phyloP scores from a whole-genome alignment of 2,329 filamentous ascomycete genomes.

The Diaporthe aspalathi region DNA sequence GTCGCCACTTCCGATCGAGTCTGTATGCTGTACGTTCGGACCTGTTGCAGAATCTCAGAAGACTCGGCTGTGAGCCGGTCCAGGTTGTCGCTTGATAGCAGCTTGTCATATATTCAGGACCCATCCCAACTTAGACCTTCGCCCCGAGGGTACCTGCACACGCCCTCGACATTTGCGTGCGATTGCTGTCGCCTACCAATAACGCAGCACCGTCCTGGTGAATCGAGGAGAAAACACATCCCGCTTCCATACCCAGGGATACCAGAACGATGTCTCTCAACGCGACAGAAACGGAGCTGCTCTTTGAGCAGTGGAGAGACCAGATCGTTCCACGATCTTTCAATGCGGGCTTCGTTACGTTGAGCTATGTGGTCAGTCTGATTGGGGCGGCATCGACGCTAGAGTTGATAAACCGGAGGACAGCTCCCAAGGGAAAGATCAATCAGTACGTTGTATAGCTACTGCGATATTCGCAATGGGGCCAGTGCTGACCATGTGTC shows the following conservation, averaged over 20 bases:
- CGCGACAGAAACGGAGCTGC: conserved; percentile 9
- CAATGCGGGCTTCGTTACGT: conserved; percentile 71
- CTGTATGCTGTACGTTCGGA: conserved; percentile 27
- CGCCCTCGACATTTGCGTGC: neutral
- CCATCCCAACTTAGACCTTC: neutral
- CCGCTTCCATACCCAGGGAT: neutral
- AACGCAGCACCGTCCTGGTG: neutral
- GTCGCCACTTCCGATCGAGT: conserved; percentile 21
- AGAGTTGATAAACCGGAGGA: conserved; percentile 83
- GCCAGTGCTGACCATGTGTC: neutral
- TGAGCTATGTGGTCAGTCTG: conserved; percentile 81
- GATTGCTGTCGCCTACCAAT: neutral
- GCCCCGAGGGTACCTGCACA: neutral
- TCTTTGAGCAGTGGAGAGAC: conserved; percentile 56
- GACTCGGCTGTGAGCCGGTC: neutral
- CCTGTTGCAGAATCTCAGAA: conserved; percentile 10
- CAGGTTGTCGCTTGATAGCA: neutral
- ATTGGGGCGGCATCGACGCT: conserved; percentile 83
- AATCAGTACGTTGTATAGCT: conserved; percentile 67
- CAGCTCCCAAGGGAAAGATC: conserved; percentile 73
- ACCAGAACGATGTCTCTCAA: conserved; percentile 29
- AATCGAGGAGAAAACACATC: neutral
- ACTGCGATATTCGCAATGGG: neutral
- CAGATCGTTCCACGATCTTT: conserved; percentile 61
- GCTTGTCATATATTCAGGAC: conserved; percentile 17